Conservation (phyloP, 805 yeast species). For the Ogataea minuta region DNA sequence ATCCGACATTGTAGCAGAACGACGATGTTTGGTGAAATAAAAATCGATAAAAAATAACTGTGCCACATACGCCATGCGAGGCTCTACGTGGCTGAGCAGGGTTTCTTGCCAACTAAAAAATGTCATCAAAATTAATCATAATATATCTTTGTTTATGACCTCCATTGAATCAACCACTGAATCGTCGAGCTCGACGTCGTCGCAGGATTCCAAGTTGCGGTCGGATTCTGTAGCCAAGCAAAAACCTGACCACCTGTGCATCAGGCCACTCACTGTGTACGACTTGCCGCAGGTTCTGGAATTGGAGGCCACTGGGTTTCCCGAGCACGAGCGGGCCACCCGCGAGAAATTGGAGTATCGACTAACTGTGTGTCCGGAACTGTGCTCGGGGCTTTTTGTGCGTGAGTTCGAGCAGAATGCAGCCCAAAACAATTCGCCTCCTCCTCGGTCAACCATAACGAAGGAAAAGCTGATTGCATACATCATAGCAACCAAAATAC, state of each 20-base stretch:
- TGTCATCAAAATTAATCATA: constrained; percentile 1
- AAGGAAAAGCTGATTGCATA: constrained; percentile 76
- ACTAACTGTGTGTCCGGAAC: constrained; percentile 80
- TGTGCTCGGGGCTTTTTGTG: constrained; percentile 83
- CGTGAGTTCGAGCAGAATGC: constrained; percentile 52
- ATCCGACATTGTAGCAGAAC: constrained; percentile 7
- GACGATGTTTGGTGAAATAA: neutral
- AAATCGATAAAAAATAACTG: neutral
- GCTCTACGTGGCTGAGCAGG: neutral
- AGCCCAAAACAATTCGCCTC: constrained; percentile 32
- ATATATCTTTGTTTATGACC: constrained; percentile 7
- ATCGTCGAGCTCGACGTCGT: constrained; percentile 20
- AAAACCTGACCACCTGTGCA: constrained; percentile 58
- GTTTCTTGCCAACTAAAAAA: neutral
- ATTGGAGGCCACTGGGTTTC: constrained; percentile 70
- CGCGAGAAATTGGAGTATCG: constrained; percentile 66
- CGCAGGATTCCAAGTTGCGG: constrained; percentile 14
- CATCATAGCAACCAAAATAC: constrained; percentile 72
- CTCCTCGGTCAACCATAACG: constrained; percentile 47
- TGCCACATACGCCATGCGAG: neutral
- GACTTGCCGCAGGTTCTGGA: constrained; percentile 62
- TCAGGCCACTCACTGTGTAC: constrained; percentile 75
- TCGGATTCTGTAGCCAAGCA: constrained; percentile 28
- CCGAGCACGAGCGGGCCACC: constrained; percentile 66
- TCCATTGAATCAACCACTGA: constrained; percentile 31